phyloP scores from a whole-genome alignment of 371 early-diverging fungal species.

The Mortierella sp. region DNA sequence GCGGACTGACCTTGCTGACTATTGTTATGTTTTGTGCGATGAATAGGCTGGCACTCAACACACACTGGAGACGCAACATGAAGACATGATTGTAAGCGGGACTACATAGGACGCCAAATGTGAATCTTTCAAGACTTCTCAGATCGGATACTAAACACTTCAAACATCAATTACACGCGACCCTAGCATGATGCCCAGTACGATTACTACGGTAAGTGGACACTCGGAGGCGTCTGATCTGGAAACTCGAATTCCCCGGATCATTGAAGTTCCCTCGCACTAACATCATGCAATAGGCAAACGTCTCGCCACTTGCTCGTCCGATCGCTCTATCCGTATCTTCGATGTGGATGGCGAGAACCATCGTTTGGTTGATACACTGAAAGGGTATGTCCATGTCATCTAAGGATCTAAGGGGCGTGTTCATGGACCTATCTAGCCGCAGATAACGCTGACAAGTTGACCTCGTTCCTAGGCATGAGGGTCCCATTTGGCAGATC shows the following conservation, averaged over 20 bases:
- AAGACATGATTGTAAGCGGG: slow-evolving; percentile 89
- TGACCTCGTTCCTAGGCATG: slow-evolving; percentile 69
- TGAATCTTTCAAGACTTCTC: neutral
- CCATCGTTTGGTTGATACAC: slow-evolving; percentile 81
- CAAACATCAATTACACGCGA: neutral
- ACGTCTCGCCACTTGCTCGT: slow-evolving; percentile 96
- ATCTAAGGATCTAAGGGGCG: neutral
- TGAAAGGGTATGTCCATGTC: slow-evolving; percentile 71
- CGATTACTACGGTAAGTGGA: slow-evolving; percentile 87
- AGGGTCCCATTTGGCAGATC: slow-evolving; percentile 99
- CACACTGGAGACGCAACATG: slow-evolving; percentile 91
- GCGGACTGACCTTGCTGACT: too few relatives aligned
- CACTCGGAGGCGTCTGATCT: neutral
- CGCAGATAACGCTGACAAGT: neutral
- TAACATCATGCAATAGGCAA: slow-evolving; percentile 61
- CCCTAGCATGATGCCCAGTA: slow-evolving; percentile 96
- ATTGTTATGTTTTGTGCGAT: too few relatives aligned
- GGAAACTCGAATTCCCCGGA: neutral
- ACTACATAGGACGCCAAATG: neutral
- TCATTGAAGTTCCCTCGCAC: neutral
- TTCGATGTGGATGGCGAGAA: slow-evolving; percentile 89
- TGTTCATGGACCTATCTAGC: neutral
- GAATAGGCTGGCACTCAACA: slow-evolving; percentile 57
- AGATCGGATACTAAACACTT: neutral
- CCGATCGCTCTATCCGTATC: slow-evolving; percentile 92